These are phyloP conservation scores for Sanghuangporus sanghuang DNA, from an alignment of 1,284 basidiomycete genomes.

Conservation along the genomic window DNA sequence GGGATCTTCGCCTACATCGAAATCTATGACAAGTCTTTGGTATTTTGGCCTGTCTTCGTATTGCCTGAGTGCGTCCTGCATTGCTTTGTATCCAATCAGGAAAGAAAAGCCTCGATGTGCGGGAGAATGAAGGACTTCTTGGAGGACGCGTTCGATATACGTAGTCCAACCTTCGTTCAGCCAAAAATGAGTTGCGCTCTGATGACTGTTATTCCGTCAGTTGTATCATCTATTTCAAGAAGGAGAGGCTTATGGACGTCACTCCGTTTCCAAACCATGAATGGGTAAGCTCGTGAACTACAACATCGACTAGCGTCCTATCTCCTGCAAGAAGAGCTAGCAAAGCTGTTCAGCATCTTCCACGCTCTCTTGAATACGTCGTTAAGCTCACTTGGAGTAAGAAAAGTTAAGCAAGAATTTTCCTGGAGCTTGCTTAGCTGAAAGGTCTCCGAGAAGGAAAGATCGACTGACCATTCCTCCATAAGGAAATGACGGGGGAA, in stretches of 20 bases:
- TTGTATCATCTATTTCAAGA: not conserved
- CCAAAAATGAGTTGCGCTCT: constrained; percentile 80
- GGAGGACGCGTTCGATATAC: constrained; percentile 86
- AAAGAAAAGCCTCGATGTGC: constrained; percentile 80
- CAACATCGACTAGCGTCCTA: constrained; percentile 80
- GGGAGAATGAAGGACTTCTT: constrained; percentile 69
- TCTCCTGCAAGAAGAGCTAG: constrained; percentile 79
- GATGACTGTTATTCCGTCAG: constrained; percentile 44
- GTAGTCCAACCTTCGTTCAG: constrained; percentile 94
- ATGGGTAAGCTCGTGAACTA: constrained; percentile 75
- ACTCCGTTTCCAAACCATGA: constrained; percentile 88
- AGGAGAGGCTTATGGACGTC: constrained; percentile 43
- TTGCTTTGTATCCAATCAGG: constrained; percentile 70
- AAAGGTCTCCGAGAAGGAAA: constrained; percentile 1
- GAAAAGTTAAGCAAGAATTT: constrained; percentile 81
- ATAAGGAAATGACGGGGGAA: constrained; percentile 93
- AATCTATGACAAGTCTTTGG: constrained; percentile 84
- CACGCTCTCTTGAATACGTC: not conserved
- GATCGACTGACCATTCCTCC: constrained; percentile 68
- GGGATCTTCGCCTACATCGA: constrained; percentile 80
- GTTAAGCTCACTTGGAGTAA: constrained; percentile 71
- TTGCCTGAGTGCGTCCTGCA: constrained; percentile 67
- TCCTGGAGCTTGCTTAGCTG: constrained; percentile 39
- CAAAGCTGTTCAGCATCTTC: not conserved
- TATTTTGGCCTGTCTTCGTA: constrained; percentile 65